These are phyloP conservation scores for Asterella californica DNA, from an alignment of 225 moss, liverwort and hornwort genomes.

Conservation along the genomic window DNA sequence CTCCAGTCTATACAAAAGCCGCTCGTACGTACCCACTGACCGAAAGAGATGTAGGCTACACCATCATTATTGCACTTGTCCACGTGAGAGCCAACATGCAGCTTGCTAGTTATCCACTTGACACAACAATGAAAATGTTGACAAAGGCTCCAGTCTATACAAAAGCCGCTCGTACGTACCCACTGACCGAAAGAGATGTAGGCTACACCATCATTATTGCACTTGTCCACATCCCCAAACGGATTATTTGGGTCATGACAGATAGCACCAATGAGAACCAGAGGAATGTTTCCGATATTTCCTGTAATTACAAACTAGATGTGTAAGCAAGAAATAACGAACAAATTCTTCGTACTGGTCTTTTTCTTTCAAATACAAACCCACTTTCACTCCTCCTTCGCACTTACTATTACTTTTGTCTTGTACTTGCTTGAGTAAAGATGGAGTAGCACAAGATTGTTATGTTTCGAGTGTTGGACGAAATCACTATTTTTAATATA, in stretches of 20 bases:
- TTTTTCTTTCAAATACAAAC: background rate
- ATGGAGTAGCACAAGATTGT: background rate
- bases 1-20: background rate
- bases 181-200: slow-evolving; percentile 95
- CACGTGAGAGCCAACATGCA: background rate
- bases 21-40: slow-evolving; percentile 93
- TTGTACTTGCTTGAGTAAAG: background rate
- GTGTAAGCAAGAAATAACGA: background rate
- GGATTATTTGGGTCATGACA: slow-evolving; percentile 67
- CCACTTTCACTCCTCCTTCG: background rate
- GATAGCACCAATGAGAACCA: slow-evolving; percentile 83
- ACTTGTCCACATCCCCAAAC: slow-evolving; percentile 55
- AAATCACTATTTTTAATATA: background rate
- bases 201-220: slow-evolving; percentile 68
- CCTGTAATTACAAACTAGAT: slow-evolving; percentile 42
- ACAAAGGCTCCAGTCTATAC: background rate
- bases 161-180: slow-evolving; percentile 36
- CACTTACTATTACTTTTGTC: background rate
- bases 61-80: slow-evolving; percentile 57
- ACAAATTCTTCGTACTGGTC: background rate
- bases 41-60: slow-evolving; percentile 87
- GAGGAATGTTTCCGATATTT: slow-evolving; percentile 87
- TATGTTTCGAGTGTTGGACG: background rate
- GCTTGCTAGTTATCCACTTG: background rate
- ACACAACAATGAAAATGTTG: background rate